These are phyloP conservation scores for Penicillium concentricum DNA, from an alignment of 2,329 filamentous ascomycete genomes.

Conservation along the genomic window DNA sequence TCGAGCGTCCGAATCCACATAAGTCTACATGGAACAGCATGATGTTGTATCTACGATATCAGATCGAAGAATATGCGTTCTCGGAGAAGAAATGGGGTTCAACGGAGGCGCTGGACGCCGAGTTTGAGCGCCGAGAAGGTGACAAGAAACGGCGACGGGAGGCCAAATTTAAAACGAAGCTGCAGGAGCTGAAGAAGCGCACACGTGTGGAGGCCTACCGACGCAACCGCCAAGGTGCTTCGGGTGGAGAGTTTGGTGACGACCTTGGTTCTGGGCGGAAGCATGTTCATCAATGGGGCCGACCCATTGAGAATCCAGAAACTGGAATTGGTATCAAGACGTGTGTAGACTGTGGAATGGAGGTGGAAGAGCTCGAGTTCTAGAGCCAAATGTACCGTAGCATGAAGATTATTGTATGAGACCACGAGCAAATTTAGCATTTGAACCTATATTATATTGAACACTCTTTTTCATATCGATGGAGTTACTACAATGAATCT, in stretches of 20 bases:
- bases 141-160: constrained; percentile 86
- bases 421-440: not conserved
- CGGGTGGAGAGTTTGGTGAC: constrained; percentile 69
- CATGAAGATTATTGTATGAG: not conserved
- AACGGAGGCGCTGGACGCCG: constrained; percentile 77
- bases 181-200: constrained; percentile 87
- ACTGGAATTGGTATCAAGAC: constrained; percentile 67
- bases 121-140: constrained; percentile 75
- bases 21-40: constrained; percentile 97
- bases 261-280: constrained; percentile 64
- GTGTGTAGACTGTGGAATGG: constrained; percentile 65
- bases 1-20: constrained; percentile 89
- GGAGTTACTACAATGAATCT: no score
- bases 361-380: constrained; percentile 65
- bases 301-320: constrained; percentile 57
- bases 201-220: constrained; percentile 89
- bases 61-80: constrained; percentile 93
- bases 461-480: no score
- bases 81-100: constrained; percentile 83
- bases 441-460: not conserved
- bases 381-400: constrained; percentile 28
- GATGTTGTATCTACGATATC: constrained; percentile 92
- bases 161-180: constrained; percentile 84
- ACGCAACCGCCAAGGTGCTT: constrained; percentile 58
- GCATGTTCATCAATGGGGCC: constrained; percentile 86